Percentiles rank a stretch among this genome's conserved stretches.
These are phyloP conservation scores for Pyrrhoderma lamaoense DNA, from an alignment of 1,284 basidiomycete genomes.

Conservation along the genomic window DNA sequence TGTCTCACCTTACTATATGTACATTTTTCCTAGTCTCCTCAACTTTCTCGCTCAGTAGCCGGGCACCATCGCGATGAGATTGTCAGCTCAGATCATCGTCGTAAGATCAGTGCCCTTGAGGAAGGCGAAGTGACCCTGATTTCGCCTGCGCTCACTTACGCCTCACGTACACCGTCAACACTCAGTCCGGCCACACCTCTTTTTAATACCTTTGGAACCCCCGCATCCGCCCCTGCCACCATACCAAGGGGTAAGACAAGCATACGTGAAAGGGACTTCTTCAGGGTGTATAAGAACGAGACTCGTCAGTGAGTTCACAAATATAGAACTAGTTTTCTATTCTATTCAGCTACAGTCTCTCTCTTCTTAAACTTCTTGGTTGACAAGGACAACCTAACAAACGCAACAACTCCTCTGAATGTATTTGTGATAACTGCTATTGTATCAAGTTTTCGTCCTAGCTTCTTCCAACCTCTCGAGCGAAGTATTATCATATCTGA, in stretches of 20 bases:
- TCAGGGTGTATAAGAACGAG: conserved; percentile 9
- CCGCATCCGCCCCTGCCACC: conserved; percentile 15
- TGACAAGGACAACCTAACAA: conserved; percentile 2
- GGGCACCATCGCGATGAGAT: neutral
- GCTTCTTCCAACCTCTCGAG: too few species aligned
- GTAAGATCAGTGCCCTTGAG: conserved; percentile 31
- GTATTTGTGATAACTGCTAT: too few species aligned
- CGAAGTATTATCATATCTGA: too few species aligned
- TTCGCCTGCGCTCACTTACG: conserved; percentile 50
- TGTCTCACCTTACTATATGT: neutral
- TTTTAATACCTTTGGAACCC: conserved; percentile 30
- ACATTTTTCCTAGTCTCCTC: neutral
- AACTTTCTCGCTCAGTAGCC: neutral
- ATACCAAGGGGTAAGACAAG: conserved; percentile 8
- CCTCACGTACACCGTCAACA: conserved; percentile 50
- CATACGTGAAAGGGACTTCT: conserved; percentile 8
- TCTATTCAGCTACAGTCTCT: neutral
- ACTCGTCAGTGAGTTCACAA: conserved; percentile 15
- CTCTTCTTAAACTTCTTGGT: neutral
- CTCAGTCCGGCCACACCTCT: conserved; percentile 57
- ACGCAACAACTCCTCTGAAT: neutral
- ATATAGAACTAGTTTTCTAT: neutral
- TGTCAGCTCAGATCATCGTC: neutral
- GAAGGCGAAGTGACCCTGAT: conserved; percentile 10
- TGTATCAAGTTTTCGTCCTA: too few species aligned